Percentiles rank a stretch among this genome's conserved stretches.
Conservation (phyloP, 2,329 filamentous ascomycete species). For the Pseudogymnoascus sp. region DNA sequence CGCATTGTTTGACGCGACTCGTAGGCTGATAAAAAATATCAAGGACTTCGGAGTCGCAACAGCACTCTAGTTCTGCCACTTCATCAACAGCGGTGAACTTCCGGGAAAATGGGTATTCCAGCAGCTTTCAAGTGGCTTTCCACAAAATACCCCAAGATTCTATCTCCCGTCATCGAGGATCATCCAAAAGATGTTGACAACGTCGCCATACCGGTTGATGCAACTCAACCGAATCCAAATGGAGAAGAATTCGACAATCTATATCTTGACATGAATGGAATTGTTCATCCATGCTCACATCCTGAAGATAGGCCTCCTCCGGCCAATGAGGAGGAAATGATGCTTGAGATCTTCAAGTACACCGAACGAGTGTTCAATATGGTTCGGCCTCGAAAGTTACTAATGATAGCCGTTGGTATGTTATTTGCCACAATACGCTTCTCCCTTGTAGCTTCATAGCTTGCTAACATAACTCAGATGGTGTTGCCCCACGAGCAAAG, state of each 20-base stretch:
- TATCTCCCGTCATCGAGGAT: slow-evolving; percentile 84
- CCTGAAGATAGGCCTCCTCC: slow-evolving; percentile 88
- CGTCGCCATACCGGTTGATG: slow-evolving; percentile 74
- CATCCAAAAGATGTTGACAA: slow-evolving; percentile 76
- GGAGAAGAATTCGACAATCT: slow-evolving; percentile 97
- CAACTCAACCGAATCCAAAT: slow-evolving; percentile 81
- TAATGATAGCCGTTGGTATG: slow-evolving; percentile 94
- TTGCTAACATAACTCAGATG: slow-evolving; percentile 49
- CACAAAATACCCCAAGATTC: slow-evolving; percentile 95
- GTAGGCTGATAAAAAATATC: background rate
- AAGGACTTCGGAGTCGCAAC: slow-evolving; percentile 7
- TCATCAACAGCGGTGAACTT: background rate
- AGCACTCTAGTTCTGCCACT: slow-evolving; percentile 5
- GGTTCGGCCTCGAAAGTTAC: slow-evolving; percentile 88
- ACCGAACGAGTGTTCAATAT: slow-evolving; percentile 99
- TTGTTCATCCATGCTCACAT: slow-evolving; percentile 97
- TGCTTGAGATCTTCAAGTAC: slow-evolving; percentile 96
- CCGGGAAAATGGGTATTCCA: slow-evolving; percentile 73
- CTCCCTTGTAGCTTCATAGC: background rate
- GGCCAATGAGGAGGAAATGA: slow-evolving; percentile 97
- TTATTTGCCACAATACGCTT: slow-evolving; percentile 16
- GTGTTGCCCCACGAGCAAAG: slow-evolving; percentile 93
- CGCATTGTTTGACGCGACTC: slow-evolving; percentile 7
- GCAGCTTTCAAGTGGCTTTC: slow-evolving; percentile 81
- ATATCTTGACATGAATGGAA: slow-evolving; percentile 99